Evolutionary conservation across 495 filamentous ascomycete species (phyloP).

Genomic region (Talaromyces ruber): DNA sequence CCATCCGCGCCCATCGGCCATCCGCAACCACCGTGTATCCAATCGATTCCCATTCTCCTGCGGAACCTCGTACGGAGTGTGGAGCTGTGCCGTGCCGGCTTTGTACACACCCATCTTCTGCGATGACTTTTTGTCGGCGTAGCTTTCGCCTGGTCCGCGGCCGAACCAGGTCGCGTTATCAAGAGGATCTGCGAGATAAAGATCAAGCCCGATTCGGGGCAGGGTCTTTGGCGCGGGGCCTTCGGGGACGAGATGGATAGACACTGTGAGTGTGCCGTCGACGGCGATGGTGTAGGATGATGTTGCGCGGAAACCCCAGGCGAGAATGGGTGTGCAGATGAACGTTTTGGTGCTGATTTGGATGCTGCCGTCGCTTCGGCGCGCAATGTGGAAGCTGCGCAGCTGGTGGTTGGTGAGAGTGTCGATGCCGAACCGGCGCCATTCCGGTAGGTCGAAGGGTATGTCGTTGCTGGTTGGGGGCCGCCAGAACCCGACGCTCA

Average conservation of each 20-base stretch:
- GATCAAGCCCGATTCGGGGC: slow-evolving; percentile 48
- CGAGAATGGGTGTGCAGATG: slow-evolving; percentile 46
- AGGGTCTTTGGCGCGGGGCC: slow-evolving; percentile 42
- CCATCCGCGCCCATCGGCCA: slow-evolving; percentile 24
- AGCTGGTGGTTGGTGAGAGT: slow-evolving; percentile 33
- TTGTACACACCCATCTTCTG: slow-evolving; percentile 44
- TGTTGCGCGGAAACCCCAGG: slow-evolving; percentile 45
- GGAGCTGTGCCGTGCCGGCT: slow-evolving; percentile 33
- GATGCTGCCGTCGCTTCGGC: slow-evolving; percentile 17
- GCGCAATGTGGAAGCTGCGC: slow-evolving; percentile 26
- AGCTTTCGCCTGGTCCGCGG: slow-evolving; percentile 54
- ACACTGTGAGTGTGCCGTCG: slow-evolving; percentile 32
- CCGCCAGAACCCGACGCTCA: slow-evolving; percentile 31
- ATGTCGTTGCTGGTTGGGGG: slow-evolving; percentile 59
- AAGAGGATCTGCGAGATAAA: slow-evolving; percentile 28
- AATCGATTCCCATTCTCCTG: slow-evolving; percentile 58
- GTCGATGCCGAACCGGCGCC: slow-evolving; percentile 22
- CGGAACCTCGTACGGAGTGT: slow-evolving; percentile 51
- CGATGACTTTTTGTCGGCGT: slow-evolving; percentile 50
- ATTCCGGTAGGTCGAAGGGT: slow-evolving; percentile 27
- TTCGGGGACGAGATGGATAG: slow-evolving; percentile 25
- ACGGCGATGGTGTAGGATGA: slow-evolving; percentile 39
- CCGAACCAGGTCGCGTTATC: slow-evolving; percentile 47
- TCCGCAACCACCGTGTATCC: slow-evolving; percentile 49
- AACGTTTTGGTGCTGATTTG: slow-evolving; percentile 28